These are phyloP conservation scores for Fusarium kyushuense DNA, from an alignment of 2,329 filamentous ascomycete genomes.

Conservation along the genomic window DNA sequence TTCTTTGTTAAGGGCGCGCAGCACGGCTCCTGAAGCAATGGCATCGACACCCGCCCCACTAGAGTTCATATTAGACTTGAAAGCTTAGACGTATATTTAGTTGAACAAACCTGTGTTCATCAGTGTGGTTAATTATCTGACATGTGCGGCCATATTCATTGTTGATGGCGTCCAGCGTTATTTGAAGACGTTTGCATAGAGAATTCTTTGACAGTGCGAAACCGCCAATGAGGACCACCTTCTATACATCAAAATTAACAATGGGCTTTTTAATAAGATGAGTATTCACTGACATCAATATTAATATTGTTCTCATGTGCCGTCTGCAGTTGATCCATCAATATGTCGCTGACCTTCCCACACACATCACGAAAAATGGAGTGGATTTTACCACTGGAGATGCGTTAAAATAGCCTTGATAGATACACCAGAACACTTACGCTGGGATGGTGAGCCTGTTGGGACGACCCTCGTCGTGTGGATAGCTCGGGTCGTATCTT, in stretches of 20 bases:
- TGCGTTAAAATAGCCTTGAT: not conserved
- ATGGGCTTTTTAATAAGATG: not conserved
- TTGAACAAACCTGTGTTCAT: not conserved
- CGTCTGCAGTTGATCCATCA: too few species aligned
- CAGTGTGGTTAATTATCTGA: not conserved
- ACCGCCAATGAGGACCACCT: slow-evolving; percentile 12
- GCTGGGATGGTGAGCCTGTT: not conserved
- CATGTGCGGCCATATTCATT: fast-evolving
- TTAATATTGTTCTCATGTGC: not conserved
- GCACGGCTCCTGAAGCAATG: slow-evolving; percentile 5
- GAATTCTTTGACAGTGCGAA: slow-evolving; percentile 3
- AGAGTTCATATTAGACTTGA: not conserved
- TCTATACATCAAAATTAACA: not conserved
- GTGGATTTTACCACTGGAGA: not conserved
- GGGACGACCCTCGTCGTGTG: too few species aligned
- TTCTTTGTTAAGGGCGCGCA: slow-evolving; percentile 2
- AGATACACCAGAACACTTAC: not conserved
- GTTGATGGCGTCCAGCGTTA: not conserved
- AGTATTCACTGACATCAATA: not conserved
- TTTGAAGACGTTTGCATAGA: not conserved
- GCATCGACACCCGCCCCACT: not conserved
- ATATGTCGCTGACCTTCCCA: too few species aligned
- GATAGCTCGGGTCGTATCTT: too few species aligned
- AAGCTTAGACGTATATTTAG: too few species aligned
- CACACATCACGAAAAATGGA: not conserved